These are phyloP conservation scores for Globisporangium camurandrum DNA, from an alignment of 352 stramenopile genomes.

Conservation along the genomic window DNA sequence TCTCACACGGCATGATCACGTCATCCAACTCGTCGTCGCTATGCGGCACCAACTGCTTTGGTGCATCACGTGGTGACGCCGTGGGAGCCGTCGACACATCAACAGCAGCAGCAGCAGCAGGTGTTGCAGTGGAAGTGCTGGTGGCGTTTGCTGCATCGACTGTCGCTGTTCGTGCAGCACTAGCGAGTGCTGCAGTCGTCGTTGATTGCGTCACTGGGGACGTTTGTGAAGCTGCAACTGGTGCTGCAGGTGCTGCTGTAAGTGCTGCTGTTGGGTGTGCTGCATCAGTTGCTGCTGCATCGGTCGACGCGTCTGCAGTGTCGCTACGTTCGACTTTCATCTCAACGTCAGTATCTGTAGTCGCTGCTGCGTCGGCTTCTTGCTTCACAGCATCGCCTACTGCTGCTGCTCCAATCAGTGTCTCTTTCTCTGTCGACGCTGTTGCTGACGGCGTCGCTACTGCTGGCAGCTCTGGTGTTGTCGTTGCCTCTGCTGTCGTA, in stretches of 20 bases:
- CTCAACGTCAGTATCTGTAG: slow-evolving; percentile 9
- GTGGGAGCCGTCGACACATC: not conserved
- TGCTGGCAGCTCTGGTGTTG: not conserved
- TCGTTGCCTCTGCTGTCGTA: slow-evolving; percentile 8
- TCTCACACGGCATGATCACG: slow-evolving; percentile 96
- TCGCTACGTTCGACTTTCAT: slow-evolving; percentile 10
- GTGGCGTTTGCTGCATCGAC: no score
- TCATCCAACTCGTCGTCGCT: slow-evolving; percentile 64
- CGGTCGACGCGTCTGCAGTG: not conserved
- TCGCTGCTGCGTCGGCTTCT: slow-evolving; percentile 8
- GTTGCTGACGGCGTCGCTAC: not conserved
- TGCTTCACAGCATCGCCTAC: not conserved
- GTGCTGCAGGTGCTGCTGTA: not conserved
- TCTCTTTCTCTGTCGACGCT: not conserved
- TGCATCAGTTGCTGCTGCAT: not conserved
- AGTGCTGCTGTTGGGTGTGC: not conserved
- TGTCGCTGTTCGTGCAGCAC: no score
- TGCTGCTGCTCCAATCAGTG: not conserved
- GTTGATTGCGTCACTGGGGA: not conserved
- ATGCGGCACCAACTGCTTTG: slow-evolving; percentile 24
- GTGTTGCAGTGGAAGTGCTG: no score
- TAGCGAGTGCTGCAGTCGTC: no score
- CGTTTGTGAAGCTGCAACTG: slow-evolving; percentile 1
- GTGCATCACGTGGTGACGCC: slow-evolving; percentile 2
- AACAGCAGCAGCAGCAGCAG: not conserved